Conservation (phyloP, 2,329 filamentous ascomycete genomes). For the Ophiostoma piceae region DNA sequence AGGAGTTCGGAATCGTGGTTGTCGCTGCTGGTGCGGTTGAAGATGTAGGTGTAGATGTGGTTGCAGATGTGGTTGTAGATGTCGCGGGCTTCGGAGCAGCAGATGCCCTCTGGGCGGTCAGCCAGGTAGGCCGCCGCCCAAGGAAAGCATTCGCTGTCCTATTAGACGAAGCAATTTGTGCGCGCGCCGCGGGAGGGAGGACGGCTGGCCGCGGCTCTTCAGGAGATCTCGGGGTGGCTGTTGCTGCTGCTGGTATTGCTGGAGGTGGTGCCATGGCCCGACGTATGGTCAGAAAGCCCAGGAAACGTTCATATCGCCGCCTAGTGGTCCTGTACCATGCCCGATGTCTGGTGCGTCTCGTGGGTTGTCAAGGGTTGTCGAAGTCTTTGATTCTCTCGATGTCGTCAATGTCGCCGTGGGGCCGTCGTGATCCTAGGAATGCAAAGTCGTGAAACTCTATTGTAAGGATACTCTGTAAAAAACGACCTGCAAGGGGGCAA, state of each 20-base stretch:
- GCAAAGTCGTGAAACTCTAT: not conserved
- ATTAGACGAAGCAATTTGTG: slow-evolving; percentile 31
- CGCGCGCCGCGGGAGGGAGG: not conserved
- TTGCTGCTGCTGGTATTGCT: not conserved
- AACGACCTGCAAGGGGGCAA: too few species aligned
- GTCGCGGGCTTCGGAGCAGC: not conserved
- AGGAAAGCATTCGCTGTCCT: slow-evolving; percentile 34
- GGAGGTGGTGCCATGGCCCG: not conserved
- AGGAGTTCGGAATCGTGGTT: not conserved
- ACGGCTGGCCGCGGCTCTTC: not conserved
- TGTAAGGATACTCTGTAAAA: too few species aligned
- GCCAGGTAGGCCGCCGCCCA: slow-evolving; percentile 32
- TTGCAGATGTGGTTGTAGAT: not conserved
- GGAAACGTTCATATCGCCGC: not conserved
- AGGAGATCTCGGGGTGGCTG: not conserved
- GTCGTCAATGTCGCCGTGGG: too few species aligned
- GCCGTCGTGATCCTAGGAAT: not conserved
- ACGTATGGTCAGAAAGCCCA: not conserved
- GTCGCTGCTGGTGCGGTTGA: too few species aligned
- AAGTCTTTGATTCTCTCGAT: not conserved
- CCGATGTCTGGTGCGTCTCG: not conserved
- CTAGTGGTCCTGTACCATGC: not conserved
- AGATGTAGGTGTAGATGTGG: not conserved
- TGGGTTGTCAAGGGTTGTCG: not conserved
- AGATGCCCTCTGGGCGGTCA: slow-evolving; percentile 23